Conservation (phyloP, 495 filamentous ascomycete genomes). For the Podospora pseudopauciseta region DNA sequence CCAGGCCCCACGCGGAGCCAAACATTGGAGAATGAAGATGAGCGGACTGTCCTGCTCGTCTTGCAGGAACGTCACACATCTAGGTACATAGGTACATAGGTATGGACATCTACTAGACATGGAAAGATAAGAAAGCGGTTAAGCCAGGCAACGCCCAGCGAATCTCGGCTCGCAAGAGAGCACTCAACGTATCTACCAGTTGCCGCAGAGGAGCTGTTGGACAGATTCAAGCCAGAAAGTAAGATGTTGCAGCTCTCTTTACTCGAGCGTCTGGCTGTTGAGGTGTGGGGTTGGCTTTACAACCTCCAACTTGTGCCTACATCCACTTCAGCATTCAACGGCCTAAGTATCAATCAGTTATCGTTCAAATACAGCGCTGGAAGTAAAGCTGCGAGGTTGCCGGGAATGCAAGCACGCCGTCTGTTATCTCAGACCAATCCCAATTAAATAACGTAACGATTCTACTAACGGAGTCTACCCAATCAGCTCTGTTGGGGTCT, state of each 20-base stretch:
- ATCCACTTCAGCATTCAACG: no score
- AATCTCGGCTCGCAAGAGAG: background rate
- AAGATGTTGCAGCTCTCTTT: background rate
- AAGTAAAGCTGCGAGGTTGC: background rate
- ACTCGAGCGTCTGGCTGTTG: background rate
- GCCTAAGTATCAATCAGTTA: background rate
- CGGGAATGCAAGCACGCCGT: background rate
- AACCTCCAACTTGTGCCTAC: no score
- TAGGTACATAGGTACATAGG: background rate
- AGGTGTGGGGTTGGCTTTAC: background rate
- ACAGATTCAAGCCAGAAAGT: background rate
- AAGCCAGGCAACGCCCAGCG: background rate
- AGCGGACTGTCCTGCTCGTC: background rate
- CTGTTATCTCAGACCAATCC: slow-evolving; percentile 9
- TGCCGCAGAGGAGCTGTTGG: background rate
- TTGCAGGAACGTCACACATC: background rate
- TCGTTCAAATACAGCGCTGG: background rate
- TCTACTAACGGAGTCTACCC: background rate
- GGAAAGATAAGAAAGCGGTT: background rate
- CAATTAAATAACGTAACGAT: slow-evolving; percentile 7
- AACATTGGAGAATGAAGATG: background rate
- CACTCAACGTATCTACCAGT: background rate
- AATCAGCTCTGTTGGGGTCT: background rate
- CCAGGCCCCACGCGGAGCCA: background rate
- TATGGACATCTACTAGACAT: background rate